A percentile compares a stretch with the other conserved stretches of the same genome.
phyloP scores from a whole-genome alignment of 1,284 basidiomycete species.

The Polyporus tsugae region DNA sequence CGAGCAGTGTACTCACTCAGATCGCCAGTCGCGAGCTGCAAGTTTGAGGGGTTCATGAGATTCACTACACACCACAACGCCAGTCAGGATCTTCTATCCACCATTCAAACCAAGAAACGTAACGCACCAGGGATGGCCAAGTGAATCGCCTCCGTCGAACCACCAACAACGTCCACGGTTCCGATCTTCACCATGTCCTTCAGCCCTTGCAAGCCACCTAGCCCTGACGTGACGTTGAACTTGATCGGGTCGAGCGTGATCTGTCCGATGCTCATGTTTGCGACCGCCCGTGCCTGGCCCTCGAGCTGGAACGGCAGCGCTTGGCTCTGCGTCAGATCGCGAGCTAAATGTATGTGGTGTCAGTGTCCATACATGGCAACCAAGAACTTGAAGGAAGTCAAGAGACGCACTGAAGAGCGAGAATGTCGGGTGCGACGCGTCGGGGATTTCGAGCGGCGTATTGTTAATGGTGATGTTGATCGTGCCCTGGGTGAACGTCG shows the following conservation, averaged over 20 bases:
- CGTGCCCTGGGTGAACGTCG: slow-evolving; percentile 68
- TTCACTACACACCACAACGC: slow-evolving; percentile 41
- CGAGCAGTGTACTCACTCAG: slow-evolving; percentile 51
- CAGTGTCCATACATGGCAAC: not conserved
- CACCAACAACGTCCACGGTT: slow-evolving; percentile 75
- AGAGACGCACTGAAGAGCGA: slow-evolving; percentile 61
- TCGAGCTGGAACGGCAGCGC: slow-evolving; percentile 64
- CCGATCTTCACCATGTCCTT: slow-evolving; percentile 66
- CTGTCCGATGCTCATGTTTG: slow-evolving; percentile 72
- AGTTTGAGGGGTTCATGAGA: slow-evolving; percentile 79
- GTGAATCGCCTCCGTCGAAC: slow-evolving; percentile 66
- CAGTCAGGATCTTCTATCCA: not conserved
- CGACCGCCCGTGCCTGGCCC: slow-evolving; percentile 71
- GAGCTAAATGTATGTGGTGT: slow-evolving; percentile 46
- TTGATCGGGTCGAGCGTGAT: slow-evolving; percentile 79
- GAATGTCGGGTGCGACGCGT: slow-evolving; percentile 59
- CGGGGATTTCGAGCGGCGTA: slow-evolving; percentile 61
- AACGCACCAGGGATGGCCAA: slow-evolving; percentile 61
- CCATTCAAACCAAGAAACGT: slow-evolving; percentile 37
- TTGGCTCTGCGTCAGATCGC: slow-evolving; percentile 56
- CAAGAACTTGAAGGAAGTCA: slow-evolving; percentile 5
- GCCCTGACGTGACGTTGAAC: slow-evolving; percentile 75
- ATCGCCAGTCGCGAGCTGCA: slow-evolving; percentile 69
- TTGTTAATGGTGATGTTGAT: slow-evolving; percentile 73
- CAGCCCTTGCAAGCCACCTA: slow-evolving; percentile 72